Evolutionary conservation across 2,329 filamentous ascomycete genomes (phyloP), one percentile per base, ranked within the genome.

Genomic region (Cryphonectria nitschkei): DNA sequence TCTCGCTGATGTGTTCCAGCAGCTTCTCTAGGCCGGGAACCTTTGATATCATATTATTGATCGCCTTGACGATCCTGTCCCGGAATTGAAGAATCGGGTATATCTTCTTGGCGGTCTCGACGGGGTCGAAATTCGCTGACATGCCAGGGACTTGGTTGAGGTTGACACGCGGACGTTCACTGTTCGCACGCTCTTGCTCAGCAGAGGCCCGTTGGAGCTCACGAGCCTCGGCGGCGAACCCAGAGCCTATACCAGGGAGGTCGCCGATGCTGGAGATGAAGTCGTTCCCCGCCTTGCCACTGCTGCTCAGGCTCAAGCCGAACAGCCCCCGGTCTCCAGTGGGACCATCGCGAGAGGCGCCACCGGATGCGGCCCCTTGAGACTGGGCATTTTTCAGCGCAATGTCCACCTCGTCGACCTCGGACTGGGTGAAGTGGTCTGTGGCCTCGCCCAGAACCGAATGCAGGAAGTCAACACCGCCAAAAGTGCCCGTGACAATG

Each of bases 61-160:
- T 94, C 56, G 91, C 88, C 75, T 93, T 93, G 66, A 98, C 95
- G 68, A 99, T 94, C 77, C 92, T 96, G 84, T 99, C 96, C 72
- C 95, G 89, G 85, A 98, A 99, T 72, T 93, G 88, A 0, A 99
- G 87, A 72, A 99, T 97, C 0, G 96, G 96, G 77, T 98, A 98
- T 74, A 99, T 98, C 81, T 97, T 90, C 54, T 87, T 84, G 19
- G 92, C 87, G 0, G 91, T 92, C 80, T 93, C 90, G 75, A 93
- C 88, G 0, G 93, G 91, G 76, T 98, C 95, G 72, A 97, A 93
- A 77, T 87, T 85, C 19, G 89, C 85, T 76, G 89, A 92, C 85
- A 95, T 93, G 7, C 92, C 93, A 29, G 92, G 92, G 13, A 94
- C 88, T 19, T 89, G 81, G 74, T 89, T 90, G 34, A 76, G 77